Percentiles rank a stretch among this genome's conserved stretches.
These are phyloP conservation scores for Tolypocladium capitatum DNA, from an alignment of 2,329 filamentous ascomycete species.

Conservation along the genomic window DNA sequence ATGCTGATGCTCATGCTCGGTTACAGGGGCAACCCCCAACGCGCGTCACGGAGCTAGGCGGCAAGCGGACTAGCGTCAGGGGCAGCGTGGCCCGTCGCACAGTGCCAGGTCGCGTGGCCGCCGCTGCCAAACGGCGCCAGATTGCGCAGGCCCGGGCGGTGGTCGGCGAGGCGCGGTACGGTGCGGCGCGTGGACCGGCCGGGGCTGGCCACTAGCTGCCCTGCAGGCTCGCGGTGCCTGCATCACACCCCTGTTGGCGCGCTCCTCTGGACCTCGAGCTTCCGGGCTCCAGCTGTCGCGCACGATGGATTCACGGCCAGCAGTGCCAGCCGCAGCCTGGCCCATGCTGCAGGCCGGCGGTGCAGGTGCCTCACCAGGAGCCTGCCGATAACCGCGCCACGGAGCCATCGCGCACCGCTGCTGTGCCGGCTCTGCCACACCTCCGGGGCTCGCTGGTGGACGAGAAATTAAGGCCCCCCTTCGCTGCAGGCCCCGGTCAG, in stretches of 20 bases:
- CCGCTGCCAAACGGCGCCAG: neutral
- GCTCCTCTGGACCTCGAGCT: neutral
- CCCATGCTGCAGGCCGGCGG: too few species aligned
- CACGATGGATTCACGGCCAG: too few species aligned
- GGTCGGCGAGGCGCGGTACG: neutral
- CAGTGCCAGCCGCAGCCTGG: too few species aligned
- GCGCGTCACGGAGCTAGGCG: slow-evolving; percentile 5
- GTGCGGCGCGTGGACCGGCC: neutral
- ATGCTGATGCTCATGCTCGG: too few species aligned
- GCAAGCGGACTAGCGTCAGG: slow-evolving; percentile 9
- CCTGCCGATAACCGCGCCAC: neutral
- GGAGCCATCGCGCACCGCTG: neutral
- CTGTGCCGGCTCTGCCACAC: neutral
- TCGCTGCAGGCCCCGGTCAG: neutral
- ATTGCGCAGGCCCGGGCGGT: neutral
- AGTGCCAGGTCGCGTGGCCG: neutral
- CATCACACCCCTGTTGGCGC: slow-evolving; percentile 6
- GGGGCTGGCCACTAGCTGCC: neutral
- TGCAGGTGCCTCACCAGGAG: neutral
- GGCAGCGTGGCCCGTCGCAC: slow-evolving; percentile 2
- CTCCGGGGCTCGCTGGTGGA: neutral
- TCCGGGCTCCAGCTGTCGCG: neutral
- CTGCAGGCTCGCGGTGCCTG: slow-evolving; percentile 7
- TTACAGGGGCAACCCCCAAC: too few species aligned
- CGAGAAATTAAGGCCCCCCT: neutral